phyloP scores from a whole-genome alignment of 2,329 filamentous ascomycete genomes.

The Fusarium sp. region DNA sequence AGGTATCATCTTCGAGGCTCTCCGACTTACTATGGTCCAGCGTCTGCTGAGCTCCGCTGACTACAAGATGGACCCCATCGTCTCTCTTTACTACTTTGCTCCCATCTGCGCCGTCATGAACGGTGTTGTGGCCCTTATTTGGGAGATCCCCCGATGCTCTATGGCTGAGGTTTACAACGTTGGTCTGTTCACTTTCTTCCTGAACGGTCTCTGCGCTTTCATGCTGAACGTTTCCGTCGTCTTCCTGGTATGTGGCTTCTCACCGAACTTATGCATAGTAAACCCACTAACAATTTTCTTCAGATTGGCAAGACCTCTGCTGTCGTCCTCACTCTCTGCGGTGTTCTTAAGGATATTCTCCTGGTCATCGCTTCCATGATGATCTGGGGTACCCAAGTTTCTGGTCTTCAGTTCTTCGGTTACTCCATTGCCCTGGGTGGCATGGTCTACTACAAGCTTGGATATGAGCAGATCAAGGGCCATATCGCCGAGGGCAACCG shows the following conservation, averaged over 20 bases:
- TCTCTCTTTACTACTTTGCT: constrained; percentile 92
- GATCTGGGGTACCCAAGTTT: constrained; percentile 84
- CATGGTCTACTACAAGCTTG: constrained; percentile 88
- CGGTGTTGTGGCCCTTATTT: constrained; percentile 78
- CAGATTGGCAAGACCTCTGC: constrained; percentile 91
- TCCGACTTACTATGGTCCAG: constrained; percentile 88
- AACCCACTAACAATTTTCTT: constrained; percentile 46
- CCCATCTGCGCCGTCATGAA: constrained; percentile 89
- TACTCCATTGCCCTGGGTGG: constrained; percentile 85
- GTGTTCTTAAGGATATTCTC: constrained; percentile 90
- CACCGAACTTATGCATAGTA: no score
- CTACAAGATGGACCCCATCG: constrained; percentile 93
- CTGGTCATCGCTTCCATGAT: constrained; percentile 85
- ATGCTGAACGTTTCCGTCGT: constrained; percentile 88
- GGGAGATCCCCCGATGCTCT: constrained; percentile 79
- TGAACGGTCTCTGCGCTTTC: constrained; percentile 85
- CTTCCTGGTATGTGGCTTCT: constrained; percentile 76
- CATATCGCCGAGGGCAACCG: constrained; percentile 80
- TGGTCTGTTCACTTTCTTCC: constrained; percentile 79
- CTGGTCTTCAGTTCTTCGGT: constrained; percentile 84
- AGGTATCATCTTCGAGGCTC: constrained; percentile 85
- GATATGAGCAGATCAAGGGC: constrained; percentile 85
- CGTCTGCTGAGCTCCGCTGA: constrained; percentile 84
- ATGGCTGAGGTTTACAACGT: constrained; percentile 81
- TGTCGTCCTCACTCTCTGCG: constrained; percentile 87